Evolutionary conservation across 2,329 filamentous ascomycete species (phyloP).

Genomic region (Trichoderma sp.): DNA sequence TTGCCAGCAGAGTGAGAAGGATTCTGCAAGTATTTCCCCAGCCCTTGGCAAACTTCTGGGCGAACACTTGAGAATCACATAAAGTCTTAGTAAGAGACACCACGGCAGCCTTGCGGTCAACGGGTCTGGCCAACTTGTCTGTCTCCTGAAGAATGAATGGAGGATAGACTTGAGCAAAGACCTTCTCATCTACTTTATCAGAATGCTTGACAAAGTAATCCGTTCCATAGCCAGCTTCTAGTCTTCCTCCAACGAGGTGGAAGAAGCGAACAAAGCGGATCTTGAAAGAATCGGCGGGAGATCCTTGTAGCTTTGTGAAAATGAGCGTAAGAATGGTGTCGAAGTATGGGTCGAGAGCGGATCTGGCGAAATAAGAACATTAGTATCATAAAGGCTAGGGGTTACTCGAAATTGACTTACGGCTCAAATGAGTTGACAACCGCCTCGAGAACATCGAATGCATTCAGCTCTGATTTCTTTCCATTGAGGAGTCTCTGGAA

Average conservation of each 20-base stretch:
- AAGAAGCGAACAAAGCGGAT: conserved; percentile 91
- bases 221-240: conserved; percentile 79
- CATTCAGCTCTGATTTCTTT: conserved; percentile 81
- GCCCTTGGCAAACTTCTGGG: conserved; percentile 77
- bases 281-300: conserved; percentile 73
- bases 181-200: conserved; percentile 74
- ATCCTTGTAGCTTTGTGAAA: conserved; percentile 70
- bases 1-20: conserved; percentile 84
- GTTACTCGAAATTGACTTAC: conserved; percentile 43
- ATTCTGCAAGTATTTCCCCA: conserved; percentile 89
- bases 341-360: conserved; percentile 72
- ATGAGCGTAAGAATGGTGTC: conserved; percentile 76
- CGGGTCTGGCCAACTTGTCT: conserved; percentile 78
- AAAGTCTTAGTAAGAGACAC: conserved; percentile 91
- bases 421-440: conserved; percentile 70
- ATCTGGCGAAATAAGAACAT: conserved; percentile 37
- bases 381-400: neutral
- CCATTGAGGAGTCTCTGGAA: conserved; percentile 85
- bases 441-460: conserved; percentile 86
- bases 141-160: conserved; percentile 84
- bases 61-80: conserved; percentile 80
- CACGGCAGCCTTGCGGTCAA: conserved; percentile 90
- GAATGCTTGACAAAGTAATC: conserved; percentile 87
- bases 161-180: conserved; percentile 84
- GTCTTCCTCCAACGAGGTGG: conserved; percentile 78